These are phyloP conservation scores for Cladosporium sp. DNA, from an alignment of 2,329 filamentous ascomycete genomes.

Conservation along the genomic window DNA sequence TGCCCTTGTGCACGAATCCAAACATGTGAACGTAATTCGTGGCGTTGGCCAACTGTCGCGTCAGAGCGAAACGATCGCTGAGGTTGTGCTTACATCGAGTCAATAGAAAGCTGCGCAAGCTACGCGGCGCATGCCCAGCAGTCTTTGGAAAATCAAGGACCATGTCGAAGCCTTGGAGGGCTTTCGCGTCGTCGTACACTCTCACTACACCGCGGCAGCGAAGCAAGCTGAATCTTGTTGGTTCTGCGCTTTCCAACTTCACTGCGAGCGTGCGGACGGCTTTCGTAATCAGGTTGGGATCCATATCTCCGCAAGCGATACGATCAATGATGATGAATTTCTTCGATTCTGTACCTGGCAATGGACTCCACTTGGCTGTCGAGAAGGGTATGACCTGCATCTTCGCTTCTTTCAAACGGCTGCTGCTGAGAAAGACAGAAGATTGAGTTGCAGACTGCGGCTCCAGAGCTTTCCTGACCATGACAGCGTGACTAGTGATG, in stretches of 20 bases:
- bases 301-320: background rate
- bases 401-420: too few relatives aligned
- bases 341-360: background rate
- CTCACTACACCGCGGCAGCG: background rate
- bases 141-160: background rate
- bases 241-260: background rate
- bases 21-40: conserved; percentile 44
- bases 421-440: too few relatives aligned
- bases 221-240: background rate
- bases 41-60: conserved; percentile 39
- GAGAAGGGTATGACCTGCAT: conserved; percentile 15
- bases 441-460: too few relatives aligned
- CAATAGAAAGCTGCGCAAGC: background rate
- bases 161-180: background rate
- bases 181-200: background rate
- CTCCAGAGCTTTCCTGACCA: too few relatives aligned
- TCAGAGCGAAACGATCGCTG: conserved; percentile 21
- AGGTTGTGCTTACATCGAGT: background rate
- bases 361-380: background rate
- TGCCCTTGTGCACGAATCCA: conserved; percentile 51
- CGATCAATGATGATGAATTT: background rate
- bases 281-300: background rate
- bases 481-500: too few relatives aligned
- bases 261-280: background rate
- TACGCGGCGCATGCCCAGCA: background rate